Conservation (phyloP, 768 basidiomycete species). For the Kwoniella botswanensis region DNA sequence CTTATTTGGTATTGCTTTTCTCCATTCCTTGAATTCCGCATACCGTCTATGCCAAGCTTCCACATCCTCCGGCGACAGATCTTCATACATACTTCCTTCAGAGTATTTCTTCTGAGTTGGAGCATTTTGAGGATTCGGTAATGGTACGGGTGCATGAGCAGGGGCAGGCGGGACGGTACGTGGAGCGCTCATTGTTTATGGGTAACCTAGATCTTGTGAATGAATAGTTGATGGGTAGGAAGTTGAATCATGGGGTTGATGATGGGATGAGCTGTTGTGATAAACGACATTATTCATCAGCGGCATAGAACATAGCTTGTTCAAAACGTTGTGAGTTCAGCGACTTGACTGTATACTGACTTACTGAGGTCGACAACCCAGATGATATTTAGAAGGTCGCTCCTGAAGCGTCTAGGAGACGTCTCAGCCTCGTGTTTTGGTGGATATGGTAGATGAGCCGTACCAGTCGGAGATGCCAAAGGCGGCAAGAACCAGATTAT, state of each 20-base stretch:
- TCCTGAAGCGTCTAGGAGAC: not conserved
- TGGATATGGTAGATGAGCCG: not conserved
- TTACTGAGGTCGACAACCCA: not conserved
- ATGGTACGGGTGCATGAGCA: slow-evolving; percentile 19
- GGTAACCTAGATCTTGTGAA: not conserved
- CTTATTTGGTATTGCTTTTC: slow-evolving; percentile 16
- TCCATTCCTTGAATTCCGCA: slow-evolving; percentile 30
- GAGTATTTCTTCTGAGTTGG: slow-evolving; percentile 18
- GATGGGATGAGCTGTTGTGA: not conserved
- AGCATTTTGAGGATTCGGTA: slow-evolving; percentile 8
- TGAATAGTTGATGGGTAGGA: not conserved
- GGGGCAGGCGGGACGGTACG: slow-evolving; percentile 17
- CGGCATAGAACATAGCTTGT: not conserved
- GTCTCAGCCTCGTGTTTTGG: not conserved
- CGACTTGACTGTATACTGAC: not conserved
- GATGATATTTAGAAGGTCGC: not conserved
- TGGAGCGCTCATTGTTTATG: not conserved
- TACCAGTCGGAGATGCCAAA: not conserved
- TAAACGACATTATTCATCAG: not conserved
- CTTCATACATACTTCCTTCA: slow-evolving; percentile 30
- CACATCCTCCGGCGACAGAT: slow-evolving; percentile 12
- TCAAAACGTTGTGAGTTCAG: not conserved
- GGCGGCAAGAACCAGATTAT: not conserved
- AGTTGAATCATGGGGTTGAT: not conserved
- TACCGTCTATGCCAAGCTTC: slow-evolving; percentile 21